These are phyloP conservation scores for Botryotinia globosa DNA, from an alignment of 2,329 filamentous ascomycete genomes.

Conservation along the genomic window DNA sequence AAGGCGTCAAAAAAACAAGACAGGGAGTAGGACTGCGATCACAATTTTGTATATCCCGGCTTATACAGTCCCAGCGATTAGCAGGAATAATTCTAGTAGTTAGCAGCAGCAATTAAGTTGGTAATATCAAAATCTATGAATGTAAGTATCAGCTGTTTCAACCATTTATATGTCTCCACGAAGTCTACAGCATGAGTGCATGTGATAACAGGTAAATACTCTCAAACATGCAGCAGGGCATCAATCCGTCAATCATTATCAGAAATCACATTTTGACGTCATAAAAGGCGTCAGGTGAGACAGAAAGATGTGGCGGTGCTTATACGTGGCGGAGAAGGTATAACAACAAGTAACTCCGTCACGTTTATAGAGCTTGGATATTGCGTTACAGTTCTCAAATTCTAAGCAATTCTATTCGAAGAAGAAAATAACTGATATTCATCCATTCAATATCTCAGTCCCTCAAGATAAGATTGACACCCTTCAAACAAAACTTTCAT, in stretches of 20 bases:
- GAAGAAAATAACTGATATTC: background rate
- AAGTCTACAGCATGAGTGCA: background rate
- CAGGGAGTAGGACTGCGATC: background rate
- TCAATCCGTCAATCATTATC: background rate
- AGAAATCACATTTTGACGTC: background rate
- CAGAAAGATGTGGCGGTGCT: background rate
- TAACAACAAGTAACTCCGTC: background rate
- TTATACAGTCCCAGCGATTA: background rate
- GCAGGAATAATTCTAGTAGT: background rate
- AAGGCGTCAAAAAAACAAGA: background rate
- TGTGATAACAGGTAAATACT: background rate
- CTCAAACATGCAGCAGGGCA: background rate
- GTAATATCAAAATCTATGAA: background rate
- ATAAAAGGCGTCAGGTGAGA: background rate
- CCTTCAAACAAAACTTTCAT: background rate
- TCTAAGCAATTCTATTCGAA: background rate
- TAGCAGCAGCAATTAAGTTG: background rate
- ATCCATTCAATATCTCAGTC: background rate
- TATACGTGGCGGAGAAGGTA: background rate
- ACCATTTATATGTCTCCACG: background rate
- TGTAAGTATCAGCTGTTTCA: background rate
- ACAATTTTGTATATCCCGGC: background rate
- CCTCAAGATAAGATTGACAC: background rate
- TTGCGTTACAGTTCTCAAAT: background rate
- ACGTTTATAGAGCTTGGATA: background rate